Evolutionary conservation across 257 asterid species (phyloP).

Genomic region (Nicotiana sylvestris): DNA sequence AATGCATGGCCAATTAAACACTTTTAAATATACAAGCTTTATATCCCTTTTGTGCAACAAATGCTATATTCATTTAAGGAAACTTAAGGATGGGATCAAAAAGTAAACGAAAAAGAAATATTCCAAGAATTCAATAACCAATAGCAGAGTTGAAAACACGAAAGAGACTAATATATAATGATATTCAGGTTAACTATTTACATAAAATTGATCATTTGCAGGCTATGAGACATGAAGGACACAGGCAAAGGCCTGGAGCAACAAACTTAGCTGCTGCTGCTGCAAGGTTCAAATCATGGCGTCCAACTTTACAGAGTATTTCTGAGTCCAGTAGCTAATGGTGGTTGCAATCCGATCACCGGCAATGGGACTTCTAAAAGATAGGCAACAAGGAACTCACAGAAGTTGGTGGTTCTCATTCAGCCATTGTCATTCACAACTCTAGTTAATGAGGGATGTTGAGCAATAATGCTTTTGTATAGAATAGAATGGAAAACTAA

Average conservation of each 20-base stretch:
- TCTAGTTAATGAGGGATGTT: slow-evolving; percentile 8
- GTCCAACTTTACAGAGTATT: slow-evolving; percentile 41
- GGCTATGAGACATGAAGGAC: slow-evolving; percentile 26
- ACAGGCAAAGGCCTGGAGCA: slow-evolving; percentile 23
- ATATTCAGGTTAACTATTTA: not conserved
- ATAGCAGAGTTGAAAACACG: not conserved
- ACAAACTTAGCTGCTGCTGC: slow-evolving; percentile 14
- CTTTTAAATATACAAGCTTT: not conserved
- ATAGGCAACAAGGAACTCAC: not conserved
- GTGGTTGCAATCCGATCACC: not conserved
- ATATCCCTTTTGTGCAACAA: not conserved
- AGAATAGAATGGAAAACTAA: slow-evolving; percentile 10
- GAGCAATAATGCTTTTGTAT: slow-evolving; percentile 18
- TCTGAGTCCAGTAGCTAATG: slow-evolving; percentile 36
- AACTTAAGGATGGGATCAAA: not conserved
- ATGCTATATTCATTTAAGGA: not conserved
- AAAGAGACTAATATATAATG: not conserved
- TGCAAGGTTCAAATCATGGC: slow-evolving; percentile 38
- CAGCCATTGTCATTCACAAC: slow-evolving; percentile 8
- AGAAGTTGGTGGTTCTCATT: slow-evolving; percentile 6
- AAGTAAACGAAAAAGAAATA: not conserved
- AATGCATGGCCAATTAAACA: not conserved
- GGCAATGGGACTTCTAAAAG: not conserved
- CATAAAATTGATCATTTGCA: slow-evolving; percentile 14
- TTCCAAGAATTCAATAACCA: not conserved